Base-by-base conservation (phyloP, 805 yeast species). In the Ogataea allantospora region DNA sequence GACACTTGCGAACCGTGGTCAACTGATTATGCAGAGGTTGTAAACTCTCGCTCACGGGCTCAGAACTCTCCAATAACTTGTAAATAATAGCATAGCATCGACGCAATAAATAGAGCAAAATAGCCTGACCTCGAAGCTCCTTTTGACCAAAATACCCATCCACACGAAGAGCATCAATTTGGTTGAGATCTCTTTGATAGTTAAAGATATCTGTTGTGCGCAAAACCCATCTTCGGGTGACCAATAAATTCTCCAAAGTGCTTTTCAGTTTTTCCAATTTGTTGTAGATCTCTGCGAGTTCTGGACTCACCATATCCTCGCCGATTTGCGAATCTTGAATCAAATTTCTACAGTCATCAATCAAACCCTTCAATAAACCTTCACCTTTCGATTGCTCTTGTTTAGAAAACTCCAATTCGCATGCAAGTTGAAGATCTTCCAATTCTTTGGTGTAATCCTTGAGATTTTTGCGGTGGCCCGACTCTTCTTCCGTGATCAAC, bases 161-260 rank as follows among this genome's bases (percentile, higher is more conserved):
- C 6, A 80, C 71, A 52, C 96, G 71, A 46, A 73, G 57, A 35
- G 79, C 83, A 57, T 91, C 96, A 44, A 93, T 80, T 40, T 70
- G 74, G 53, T 78, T 80, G 45, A 93, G 68, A 46, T 72, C 71
- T 54, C 81, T 78, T 62, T 88, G 95, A 58, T 85, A 89, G 33
- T 74, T 72, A 65, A 84, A 93, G 44, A 93, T 70, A 64, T 93
- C 99, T 0, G 99, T 93, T 55, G 89, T 96, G 55, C 99, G 78
- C 66, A 93, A 69, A 2, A 98, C 91, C 99, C 99, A 93, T 60
- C 99, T 77, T 62, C 96, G 80, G 3, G 99, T 93, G 30, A 93
- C 78, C 51, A 91, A 70, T 46, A 93, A 67, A 49, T 86, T 87
- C 51, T 87, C 96, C 44, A 93, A 71, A 13, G 81, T 80, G 16